A percentile compares a stretch with the other conserved stretches of the same genome.
phyloP scores from a whole-genome alignment of 179 eudicot species.

The Beta lomatogona region DNA sequence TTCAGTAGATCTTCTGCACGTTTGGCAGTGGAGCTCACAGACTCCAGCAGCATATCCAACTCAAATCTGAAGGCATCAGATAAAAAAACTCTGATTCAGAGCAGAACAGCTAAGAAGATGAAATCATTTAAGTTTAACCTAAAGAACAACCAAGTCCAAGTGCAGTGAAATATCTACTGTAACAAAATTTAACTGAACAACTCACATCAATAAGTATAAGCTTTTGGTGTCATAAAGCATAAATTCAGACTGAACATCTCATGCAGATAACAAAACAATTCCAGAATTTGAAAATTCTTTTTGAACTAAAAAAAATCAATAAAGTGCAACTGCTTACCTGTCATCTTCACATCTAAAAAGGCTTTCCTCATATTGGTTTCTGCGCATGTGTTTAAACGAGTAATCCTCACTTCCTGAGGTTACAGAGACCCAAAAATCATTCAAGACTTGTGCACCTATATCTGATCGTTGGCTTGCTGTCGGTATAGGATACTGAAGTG shows the following conservation, averaged over 20 bases:
- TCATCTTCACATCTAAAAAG: constrained; percentile 98
- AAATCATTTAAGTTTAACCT: background rate
- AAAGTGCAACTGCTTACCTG: constrained; percentile 46
- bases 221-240: constrained; percentile 5
- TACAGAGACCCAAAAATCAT: constrained; percentile 94
- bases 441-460: constrained; percentile 74
- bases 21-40: constrained; percentile 75
- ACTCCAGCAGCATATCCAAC: constrained; percentile 94
- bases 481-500: constrained; percentile 79
- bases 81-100: constrained; percentile 7
- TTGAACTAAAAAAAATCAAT: background rate
- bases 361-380: constrained; percentile 96
- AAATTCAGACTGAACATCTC: background rate
- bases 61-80: constrained; percentile 65
- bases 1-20: constrained; percentile 77
- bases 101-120: background rate
- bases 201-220: background rate
- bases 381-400: constrained; percentile 94
- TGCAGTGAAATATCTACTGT: background rate
- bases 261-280: background rate
- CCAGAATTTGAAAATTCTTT: too few relatives aligned
- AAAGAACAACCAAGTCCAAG: background rate
- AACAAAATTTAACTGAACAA: background rate
- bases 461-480: constrained; percentile 84
- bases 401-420: constrained; percentile 98